Percentiles rank a stretch among this genome's conserved stretches.
Evolutionary conservation across 108 stramenopile genomes (phyloP).

Genomic region (Thalassiosira profunda): DNA sequence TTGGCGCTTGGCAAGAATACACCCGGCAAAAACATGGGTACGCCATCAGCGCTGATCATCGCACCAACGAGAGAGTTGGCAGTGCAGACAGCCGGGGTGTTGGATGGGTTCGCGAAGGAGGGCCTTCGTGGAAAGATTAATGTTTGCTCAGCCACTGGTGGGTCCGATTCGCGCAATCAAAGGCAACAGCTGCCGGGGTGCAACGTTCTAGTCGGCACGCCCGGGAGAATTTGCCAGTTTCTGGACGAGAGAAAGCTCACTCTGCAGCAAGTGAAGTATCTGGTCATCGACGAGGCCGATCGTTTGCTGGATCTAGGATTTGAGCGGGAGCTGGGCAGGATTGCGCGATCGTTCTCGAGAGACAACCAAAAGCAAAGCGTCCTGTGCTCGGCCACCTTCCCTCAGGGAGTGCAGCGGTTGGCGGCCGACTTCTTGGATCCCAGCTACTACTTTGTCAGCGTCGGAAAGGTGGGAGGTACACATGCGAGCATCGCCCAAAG

Average conservation of each 20-base stretch:
- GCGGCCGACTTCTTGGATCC: constrained; percentile 55
- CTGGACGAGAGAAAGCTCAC: constrained; percentile 17
- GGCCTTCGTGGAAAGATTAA: constrained; percentile 1
- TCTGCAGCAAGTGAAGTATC: constrained; percentile 56
- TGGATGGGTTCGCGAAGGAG: neutral
- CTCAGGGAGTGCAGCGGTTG: constrained; percentile 62
- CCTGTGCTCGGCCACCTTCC: constrained; percentile 82
- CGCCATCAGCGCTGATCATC: constrained; percentile 65
- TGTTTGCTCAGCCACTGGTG: neutral
- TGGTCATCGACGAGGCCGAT: constrained; percentile 96
- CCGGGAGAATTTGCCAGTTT: constrained; percentile 37
- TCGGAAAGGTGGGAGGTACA: constrained; percentile 40
- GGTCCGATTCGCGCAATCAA: neutral
- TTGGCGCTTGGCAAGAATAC: too few species aligned
- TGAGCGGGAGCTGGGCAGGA: constrained; percentile 74
- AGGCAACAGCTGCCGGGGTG: constrained; percentile 4
- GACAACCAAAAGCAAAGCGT: constrained; percentile 53
- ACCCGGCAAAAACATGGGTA: neutral
- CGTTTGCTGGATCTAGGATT: constrained; percentile 94
- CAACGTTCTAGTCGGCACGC: constrained; percentile 44
- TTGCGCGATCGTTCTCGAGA: constrained; percentile 25
- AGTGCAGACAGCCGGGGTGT: constrained; percentile 4
- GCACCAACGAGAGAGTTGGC: constrained; percentile 55
- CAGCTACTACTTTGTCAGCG: constrained; percentile 32
- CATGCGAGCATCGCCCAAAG: constrained; percentile 9